Conservation (phyloP, 164 flowering plant genomes). For the grape (Vitis vinifera) region DNA sequence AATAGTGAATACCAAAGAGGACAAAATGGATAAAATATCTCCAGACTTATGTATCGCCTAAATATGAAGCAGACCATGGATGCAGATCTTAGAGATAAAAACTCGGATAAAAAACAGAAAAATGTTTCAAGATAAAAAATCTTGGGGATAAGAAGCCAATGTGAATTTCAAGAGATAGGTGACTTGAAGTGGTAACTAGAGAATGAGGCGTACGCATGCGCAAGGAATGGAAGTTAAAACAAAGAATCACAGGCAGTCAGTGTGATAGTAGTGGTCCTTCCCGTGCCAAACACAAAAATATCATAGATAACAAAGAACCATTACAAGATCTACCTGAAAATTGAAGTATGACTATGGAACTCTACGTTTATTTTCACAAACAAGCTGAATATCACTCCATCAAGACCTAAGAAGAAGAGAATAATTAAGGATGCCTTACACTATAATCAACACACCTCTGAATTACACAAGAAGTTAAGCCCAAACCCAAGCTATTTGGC, state of each 20-base stretch:
- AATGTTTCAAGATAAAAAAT: not conserved
- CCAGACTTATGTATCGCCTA: too few relatives aligned
- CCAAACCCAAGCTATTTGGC: slow-evolving; percentile 23
- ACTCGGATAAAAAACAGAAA: slow-evolving; percentile 1
- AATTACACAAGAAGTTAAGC: slow-evolving; percentile 25
- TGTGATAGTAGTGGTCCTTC: not conserved
- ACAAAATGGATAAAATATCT: too few relatives aligned
- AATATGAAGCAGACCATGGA: not conserved
- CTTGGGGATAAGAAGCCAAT: not conserved
- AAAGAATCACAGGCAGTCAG: not conserved
- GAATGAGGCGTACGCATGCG: not conserved
- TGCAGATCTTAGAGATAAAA: not conserved
- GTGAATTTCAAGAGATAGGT: not conserved
- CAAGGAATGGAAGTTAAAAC: not conserved
- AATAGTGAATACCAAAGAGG: too few relatives aligned
- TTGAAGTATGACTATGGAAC: slow-evolving; percentile 16
- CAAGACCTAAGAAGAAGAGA: slow-evolving; percentile 20
- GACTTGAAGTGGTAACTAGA: not conserved
- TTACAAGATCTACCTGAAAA: slow-evolving; percentile 7
- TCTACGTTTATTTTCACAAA: slow-evolving; percentile 22
- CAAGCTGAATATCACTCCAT: slow-evolving; percentile 27
- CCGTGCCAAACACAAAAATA: not conserved
- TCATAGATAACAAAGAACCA: not conserved
- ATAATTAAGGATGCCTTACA: slow-evolving; percentile 27
- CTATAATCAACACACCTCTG: slow-evolving; percentile 37